Evolutionary conservation across 768 basidiomycete species (phyloP).

Genomic region (Rhodosporidiobolus sp.): DNA sequence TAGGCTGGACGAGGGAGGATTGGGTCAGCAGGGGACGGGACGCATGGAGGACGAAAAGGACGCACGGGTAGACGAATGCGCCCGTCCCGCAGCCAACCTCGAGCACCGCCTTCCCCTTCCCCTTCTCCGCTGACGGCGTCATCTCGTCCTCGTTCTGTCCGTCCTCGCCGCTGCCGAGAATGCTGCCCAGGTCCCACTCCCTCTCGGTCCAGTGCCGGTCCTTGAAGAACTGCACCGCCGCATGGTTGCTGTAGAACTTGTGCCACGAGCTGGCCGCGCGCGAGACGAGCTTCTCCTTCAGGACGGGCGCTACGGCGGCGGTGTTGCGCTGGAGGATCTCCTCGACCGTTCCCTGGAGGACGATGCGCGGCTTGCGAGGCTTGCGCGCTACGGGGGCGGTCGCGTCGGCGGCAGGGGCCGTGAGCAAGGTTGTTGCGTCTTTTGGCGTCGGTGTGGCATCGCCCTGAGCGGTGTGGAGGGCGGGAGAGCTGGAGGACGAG

Average conservation of each 20-base stretch:
- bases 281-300: conserved; percentile 17
- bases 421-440: no score
- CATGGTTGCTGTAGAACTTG: conserved; percentile 31
- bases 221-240: conserved; percentile 34
- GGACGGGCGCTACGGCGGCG: background rate
- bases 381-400: background rate
- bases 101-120: conserved; percentile 31
- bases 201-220: conserved; percentile 33
- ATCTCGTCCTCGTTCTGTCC: background rate
- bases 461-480: no score
- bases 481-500: no score
- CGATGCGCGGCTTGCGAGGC: conserved; percentile 23
- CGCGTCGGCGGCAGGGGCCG: background rate
- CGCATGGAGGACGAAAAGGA: background rate
- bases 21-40: background rate
- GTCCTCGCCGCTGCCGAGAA: background rate
- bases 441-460: no score
- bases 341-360: conserved; percentile 2
- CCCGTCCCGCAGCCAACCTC: conserved; percentile 40
- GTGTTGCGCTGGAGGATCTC: conserved; percentile 26
- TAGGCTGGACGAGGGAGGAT: background rate
- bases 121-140: background rate
- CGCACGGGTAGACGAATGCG: conserved; percentile 39
- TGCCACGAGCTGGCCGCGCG: conserved; percentile 16
- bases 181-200: conserved; percentile 19